Evolutionary conservation across 345 rosid genomes (phyloP), one percentile per base, ranked within the genome.

Genomic region (Gossypium sturtianum): DNA sequence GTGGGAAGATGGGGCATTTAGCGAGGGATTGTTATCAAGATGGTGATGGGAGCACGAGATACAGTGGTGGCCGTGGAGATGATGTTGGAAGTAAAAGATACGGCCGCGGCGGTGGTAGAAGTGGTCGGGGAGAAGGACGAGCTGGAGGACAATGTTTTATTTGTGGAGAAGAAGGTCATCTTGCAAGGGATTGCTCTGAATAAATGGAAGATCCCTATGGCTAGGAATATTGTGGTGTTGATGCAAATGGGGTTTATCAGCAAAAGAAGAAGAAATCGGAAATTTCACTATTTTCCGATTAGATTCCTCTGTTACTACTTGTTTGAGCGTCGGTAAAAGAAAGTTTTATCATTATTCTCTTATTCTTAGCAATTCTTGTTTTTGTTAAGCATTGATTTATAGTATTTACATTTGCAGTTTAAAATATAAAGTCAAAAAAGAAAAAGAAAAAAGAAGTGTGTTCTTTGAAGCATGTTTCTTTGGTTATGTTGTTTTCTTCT

Each of bases 111-210:
- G 7, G 82, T 0, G 71, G 77, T 4, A 85, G 71, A 7, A 2
- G 82, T 0, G 71, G 77, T 3, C 85, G 71, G 2, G 3, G 59
- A n/a, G 59, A 9, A 54, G 10, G 64, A 13, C 34, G 41, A 60
- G n/a, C n/a, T 0, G 45, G 43, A 12, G 72, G 58, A 15, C 8
- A 34, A 17, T 87, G 94, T 75, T 89, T 82, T 53, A 83, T 49
- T 68, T 87, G 93, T 62, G 91, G 91, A 9, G 86, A 83, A 67
- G 91, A 83, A 76, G 91, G 93, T 63, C 91, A 89, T 83, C 82
- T 87, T 78, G 89, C 89, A 7, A 78, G 89, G 78, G 89, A 89
- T 49, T 89, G 94, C 71, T 71, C 78, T 34, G 68, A 34, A 66
- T n/a, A 49, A 74, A 58, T 54, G 54, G 45, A 15, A 54, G 53